A percentile compares a stretch with the other conserved stretches of the same genome.
phyloP scores from a whole-genome alignment of 768 basidiomycete species.

The Xanthoconium stramineum region DNA sequence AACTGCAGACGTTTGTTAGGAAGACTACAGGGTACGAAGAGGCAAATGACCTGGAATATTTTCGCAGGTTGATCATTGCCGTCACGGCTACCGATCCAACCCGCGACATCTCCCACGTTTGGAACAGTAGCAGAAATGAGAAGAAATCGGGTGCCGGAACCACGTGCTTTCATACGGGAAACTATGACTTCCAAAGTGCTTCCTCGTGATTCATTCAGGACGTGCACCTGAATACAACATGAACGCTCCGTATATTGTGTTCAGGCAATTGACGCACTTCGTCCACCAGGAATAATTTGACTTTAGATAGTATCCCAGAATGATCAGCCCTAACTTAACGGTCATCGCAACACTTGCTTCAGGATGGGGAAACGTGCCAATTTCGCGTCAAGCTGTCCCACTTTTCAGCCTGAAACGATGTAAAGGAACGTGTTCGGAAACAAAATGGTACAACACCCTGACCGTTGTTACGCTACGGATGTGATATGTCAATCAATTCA shows the following conservation, averaged over 20 bases:
- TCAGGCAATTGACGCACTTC: conserved; percentile 49
- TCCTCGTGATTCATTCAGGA: conserved; percentile 86
- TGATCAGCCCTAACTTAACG: conserved; percentile 51
- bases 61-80: conserved; percentile 43
- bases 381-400: conserved; percentile 92
- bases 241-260: not conserved
- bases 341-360: conserved; percentile 3
- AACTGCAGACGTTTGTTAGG: conserved; percentile 52
- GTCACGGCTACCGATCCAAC: conserved; percentile 68
- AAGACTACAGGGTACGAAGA: not conserved
- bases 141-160: conserved; percentile 71
- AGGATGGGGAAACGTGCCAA: conserved; percentile 56
- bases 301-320: conserved; percentile 60
- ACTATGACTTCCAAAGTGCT: conserved; percentile 94
- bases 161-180: conserved; percentile 84
- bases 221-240: conserved; percentile 64
- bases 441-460: conserved; percentile 14
- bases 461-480: conserved; percentile 72
- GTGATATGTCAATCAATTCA: not conserved
- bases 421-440: not conserved
- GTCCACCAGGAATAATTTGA: conserved; percentile 86
- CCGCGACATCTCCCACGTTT: conserved; percentile 85
- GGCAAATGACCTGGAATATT: conserved; percentile 58
- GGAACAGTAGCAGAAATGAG: conserved; percentile 93
- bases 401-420: conserved; percentile 73